Percentiles rank a stretch among this genome's conserved stretches.
Conservation (phyloP, 1,284 basidiomycete genomes). For the Naganishia albida region DNA sequence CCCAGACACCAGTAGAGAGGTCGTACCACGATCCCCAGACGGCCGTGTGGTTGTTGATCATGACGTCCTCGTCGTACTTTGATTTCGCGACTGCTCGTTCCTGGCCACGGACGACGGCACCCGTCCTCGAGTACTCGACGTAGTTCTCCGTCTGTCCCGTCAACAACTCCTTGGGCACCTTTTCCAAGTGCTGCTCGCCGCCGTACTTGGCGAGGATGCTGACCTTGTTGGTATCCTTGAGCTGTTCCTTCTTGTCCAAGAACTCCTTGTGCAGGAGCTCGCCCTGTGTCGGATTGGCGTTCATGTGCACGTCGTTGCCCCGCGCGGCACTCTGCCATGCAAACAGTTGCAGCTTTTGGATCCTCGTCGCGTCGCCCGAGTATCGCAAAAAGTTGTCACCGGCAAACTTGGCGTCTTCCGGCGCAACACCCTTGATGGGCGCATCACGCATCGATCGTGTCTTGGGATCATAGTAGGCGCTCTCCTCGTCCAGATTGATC, state of each 20-base stretch:
- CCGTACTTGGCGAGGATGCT: constrained; percentile 89
- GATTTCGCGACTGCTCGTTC: constrained; percentile 80
- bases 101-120: constrained; percentile 87
- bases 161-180: constrained; percentile 81
- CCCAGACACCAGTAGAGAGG: constrained; percentile 72
- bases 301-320: constrained; percentile 92
- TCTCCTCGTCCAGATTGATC: constrained; percentile 91
- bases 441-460: constrained; percentile 99
- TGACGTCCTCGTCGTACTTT: constrained; percentile 95
- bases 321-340: constrained; percentile 94
- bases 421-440: constrained; percentile 70
- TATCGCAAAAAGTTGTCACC: constrained; percentile 94
- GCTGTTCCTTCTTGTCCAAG: constrained; percentile 84
- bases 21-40: constrained; percentile 98
- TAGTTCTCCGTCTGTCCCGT: constrained; percentile 96
- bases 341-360: constrained; percentile 90
- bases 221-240: constrained; percentile 82
- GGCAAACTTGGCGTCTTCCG: constrained; percentile 88
- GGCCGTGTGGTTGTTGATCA: constrained; percentile 85
- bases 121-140: constrained; percentile 92
- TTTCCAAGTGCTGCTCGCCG: constrained; percentile 88
- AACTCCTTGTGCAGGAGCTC: constrained; percentile 89
- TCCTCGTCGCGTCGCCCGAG: constrained; percentile 85
- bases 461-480: constrained; percentile 99
- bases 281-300: constrained; percentile 94